phyloP scores from a whole-genome alignment of 2,329 filamentous ascomycete species.

The Sporothrix inflata region DNA sequence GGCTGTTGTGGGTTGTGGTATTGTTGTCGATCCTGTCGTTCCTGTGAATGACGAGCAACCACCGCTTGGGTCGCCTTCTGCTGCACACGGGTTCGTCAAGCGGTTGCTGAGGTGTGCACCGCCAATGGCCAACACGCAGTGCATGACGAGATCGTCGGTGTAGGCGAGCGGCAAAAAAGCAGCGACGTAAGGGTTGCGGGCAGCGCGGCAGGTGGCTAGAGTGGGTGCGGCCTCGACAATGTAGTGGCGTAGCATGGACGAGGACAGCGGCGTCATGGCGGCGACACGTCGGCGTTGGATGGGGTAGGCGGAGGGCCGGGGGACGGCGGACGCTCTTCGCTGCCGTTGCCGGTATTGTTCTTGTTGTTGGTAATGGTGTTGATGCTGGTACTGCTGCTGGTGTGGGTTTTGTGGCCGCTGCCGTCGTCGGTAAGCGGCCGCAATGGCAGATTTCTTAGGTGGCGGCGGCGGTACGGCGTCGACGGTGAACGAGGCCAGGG shows the following conservation, averaged over 20 bases:
- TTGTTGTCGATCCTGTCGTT: background rate
- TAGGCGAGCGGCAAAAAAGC: slow-evolving; percentile 35
- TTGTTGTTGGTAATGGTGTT: background rate
- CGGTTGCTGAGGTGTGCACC: slow-evolving; percentile 32
- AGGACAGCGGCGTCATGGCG: slow-evolving; percentile 34
- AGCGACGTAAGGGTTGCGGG: slow-evolving; percentile 33
- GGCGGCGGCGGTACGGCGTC: background rate
- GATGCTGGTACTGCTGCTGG: too few species aligned
- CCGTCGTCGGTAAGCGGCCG: background rate
- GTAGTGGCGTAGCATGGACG: slow-evolving; percentile 33
- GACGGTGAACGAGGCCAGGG: slow-evolving; percentile 22
- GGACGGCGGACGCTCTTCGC: background rate
- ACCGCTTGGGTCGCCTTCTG: background rate
- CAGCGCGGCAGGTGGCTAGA: slow-evolving; percentile 26
- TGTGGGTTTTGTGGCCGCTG: background rate
- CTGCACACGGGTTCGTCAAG: slow-evolving; percentile 14
- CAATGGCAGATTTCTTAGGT: background rate
- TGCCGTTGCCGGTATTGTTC: background rate
- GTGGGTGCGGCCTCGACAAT: slow-evolving; percentile 30
- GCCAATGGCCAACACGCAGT: slow-evolving; percentile 34
- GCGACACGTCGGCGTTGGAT: slow-evolving; percentile 22
- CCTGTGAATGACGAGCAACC: background rate
- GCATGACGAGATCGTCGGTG: slow-evolving; percentile 37
- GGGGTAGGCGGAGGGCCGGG: background rate
- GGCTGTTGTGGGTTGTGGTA: background rate